Evolutionary conservation across 306 rosid species (phyloP).

Genomic region (Casuarina glauca): DNA sequence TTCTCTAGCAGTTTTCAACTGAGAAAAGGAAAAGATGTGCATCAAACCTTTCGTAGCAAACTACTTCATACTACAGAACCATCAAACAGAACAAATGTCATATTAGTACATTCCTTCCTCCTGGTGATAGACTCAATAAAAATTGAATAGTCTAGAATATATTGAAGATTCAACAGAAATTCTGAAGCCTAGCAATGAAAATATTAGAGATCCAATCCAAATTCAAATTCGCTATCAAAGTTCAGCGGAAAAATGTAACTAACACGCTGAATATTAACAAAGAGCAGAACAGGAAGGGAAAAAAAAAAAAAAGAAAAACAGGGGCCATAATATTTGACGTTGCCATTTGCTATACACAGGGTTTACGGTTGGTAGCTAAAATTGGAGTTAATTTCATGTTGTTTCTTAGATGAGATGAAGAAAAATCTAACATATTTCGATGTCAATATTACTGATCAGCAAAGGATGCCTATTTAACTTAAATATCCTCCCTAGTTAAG

Average conservation of each 20-base stretch:
- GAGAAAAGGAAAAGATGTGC: conserved; percentile 16
- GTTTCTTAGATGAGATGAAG: neutral
- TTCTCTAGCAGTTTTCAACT: conserved; percentile 78
- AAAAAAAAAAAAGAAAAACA: neutral
- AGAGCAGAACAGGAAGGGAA: too few relatives aligned
- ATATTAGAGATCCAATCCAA: too few relatives aligned
- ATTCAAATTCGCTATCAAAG: neutral
- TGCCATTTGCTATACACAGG: neutral
- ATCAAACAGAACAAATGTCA: neutral
- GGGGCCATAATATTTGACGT: neutral
- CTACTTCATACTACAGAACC: conserved; percentile 8
- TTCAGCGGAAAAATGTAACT: neutral
- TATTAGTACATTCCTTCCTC: conserved; percentile 5
- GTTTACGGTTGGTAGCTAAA: neutral
- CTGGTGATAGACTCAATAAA: too few relatives aligned
- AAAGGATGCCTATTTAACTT: neutral
- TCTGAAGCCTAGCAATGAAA: too few relatives aligned
- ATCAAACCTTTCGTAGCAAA: conserved; percentile 11
- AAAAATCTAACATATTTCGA: neutral
- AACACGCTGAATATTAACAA: neutral
- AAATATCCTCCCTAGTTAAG: neutral
- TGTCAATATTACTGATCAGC: neutral
- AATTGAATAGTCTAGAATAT: neutral
- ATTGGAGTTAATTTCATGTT: neutral
- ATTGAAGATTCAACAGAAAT: too few relatives aligned